A percentile compares a stretch with the other conserved stretches of the same genome.
Conservation (phyloP, 345 rosid genomes). For the Ricinus communis region DNA sequence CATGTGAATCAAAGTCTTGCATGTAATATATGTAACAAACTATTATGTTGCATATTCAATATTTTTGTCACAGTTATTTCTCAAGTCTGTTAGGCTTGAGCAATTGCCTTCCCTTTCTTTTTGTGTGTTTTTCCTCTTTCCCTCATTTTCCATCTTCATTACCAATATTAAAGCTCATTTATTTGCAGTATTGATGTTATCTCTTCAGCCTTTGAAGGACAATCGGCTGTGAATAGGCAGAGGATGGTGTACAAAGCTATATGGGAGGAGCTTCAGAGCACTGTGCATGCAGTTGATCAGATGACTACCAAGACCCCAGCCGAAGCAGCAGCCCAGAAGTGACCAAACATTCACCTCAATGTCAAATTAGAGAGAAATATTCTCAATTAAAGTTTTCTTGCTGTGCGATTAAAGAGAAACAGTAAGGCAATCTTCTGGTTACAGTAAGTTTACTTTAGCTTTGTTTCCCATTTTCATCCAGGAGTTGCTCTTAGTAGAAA, state of each 20-base stretch:
- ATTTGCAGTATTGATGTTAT: conserved; percentile 77
- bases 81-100: not conserved
- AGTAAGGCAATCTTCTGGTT: not conserved
- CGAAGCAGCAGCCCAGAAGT: conserved; percentile 51
- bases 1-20: not conserved
- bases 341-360: conserved; percentile 17
- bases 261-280: conserved; percentile 98
- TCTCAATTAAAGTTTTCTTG: not conserved
- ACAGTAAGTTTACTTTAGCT: not conserved
- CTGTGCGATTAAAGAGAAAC: not conserved
- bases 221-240: conserved; percentile 86
- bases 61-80: not conserved
- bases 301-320: conserved; percentile 88
- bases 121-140: not conserved
- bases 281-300: conserved; percentile 91
- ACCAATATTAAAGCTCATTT: not conserved
- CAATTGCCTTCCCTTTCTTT: not conserved
- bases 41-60: not conserved
- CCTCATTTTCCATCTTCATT: not conserved
- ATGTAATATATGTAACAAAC: not conserved
- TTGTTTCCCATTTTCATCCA: not conserved
- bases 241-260: conserved; percentile 98
- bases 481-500: too few species aligned
- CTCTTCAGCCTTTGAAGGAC: conserved; percentile 78
- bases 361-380: not conserved